Conservation (phyloP, 2,329 filamentous ascomycete species). For the Davidsoniella virescens region DNA sequence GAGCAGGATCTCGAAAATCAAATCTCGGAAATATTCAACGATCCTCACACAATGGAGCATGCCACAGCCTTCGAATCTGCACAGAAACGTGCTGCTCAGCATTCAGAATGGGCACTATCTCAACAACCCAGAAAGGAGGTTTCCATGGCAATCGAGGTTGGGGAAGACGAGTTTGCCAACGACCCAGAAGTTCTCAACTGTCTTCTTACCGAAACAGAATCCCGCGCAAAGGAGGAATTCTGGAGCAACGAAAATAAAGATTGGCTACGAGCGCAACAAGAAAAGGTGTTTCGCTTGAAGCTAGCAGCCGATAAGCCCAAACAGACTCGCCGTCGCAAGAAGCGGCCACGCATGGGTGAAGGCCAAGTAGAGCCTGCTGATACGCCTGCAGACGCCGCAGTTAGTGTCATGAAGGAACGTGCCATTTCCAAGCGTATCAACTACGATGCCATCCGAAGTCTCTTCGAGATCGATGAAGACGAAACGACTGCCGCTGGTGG, state of each 20-base stretch:
- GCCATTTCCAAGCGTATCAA: constrained; percentile 62
- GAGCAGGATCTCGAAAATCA: constrained; percentile 52
- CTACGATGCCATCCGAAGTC: constrained; percentile 44
- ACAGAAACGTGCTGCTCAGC: constrained; percentile 36
- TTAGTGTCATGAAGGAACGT: constrained; percentile 49
- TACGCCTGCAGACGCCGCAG: constrained; percentile 52
- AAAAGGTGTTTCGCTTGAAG: constrained; percentile 63
- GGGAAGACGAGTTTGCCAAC: constrained; percentile 70
- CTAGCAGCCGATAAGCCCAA: constrained; percentile 40
- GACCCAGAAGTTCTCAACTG: constrained; percentile 79
- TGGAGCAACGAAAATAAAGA: constrained; percentile 94
- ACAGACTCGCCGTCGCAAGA: constrained; percentile 38
- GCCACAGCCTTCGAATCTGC: constrained; percentile 42
- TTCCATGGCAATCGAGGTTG: constrained; percentile 49
- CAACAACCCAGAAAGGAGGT: constrained; percentile 31
- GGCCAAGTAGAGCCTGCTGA: constrained; percentile 49
- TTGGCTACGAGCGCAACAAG: constrained; percentile 74
- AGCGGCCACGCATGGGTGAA: constrained; percentile 44
- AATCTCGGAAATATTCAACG: constrained; percentile 53
- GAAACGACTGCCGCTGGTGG: constrained; percentile 24
- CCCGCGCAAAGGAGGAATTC: constrained; percentile 70
- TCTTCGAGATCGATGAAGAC: constrained; percentile 32
- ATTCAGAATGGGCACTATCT: constrained; percentile 34
- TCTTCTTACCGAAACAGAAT: constrained; percentile 55
- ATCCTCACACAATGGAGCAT: constrained; percentile 40